These are phyloP conservation scores for Sphagnum tenellum DNA, from an alignment of 225 moss, liverwort and hornwort genomes.

Conservation along the genomic window DNA sequence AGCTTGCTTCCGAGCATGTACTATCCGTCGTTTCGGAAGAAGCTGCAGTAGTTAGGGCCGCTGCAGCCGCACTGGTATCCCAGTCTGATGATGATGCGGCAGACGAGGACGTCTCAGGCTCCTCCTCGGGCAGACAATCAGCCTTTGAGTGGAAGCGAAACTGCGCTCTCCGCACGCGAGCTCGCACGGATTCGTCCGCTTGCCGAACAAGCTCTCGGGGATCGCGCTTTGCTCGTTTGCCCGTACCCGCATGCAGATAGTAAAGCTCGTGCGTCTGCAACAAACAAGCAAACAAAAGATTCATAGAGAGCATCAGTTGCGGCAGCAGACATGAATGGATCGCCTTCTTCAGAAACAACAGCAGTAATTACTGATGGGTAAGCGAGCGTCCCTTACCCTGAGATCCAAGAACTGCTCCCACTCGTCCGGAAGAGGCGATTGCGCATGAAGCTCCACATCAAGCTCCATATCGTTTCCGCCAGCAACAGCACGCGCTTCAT, in stretches of 20 bases:
- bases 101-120: slow-evolving; percentile 6
- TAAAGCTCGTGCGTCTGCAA: slow-evolving; percentile 49
- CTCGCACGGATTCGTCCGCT: slow-evolving; percentile 37
- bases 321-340: too few relatives aligned
- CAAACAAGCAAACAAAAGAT: background rate
- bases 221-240: slow-evolving; percentile 42
- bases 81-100: slow-evolving; percentile 5
- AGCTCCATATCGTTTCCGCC: slow-evolving; percentile 5
- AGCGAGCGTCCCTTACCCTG: slow-evolving; percentile 14
- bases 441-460: slow-evolving; percentile 33
- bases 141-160: slow-evolving; percentile 19
- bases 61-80: slow-evolving; percentile 10
- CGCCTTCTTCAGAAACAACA: too few relatives aligned
- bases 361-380: too few relatives aligned
- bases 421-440: slow-evolving; percentile 38
- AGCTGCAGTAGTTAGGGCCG: slow-evolving; percentile 18
- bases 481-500: too few relatives aligned
- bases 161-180: slow-evolving; percentile 31
- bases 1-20: slow-evolving; percentile 15
- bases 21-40: slow-evolving; percentile 26
- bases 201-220: slow-evolving; percentile 35
- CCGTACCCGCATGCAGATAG: slow-evolving; percentile 47
- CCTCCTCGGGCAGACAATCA: background rate
- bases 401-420: slow-evolving; percentile 54
- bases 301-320: too few relatives aligned